These are phyloP conservation scores for Pueraria montana DNA, from an alignment of 306 rosid species.

Conservation along the genomic window DNA sequence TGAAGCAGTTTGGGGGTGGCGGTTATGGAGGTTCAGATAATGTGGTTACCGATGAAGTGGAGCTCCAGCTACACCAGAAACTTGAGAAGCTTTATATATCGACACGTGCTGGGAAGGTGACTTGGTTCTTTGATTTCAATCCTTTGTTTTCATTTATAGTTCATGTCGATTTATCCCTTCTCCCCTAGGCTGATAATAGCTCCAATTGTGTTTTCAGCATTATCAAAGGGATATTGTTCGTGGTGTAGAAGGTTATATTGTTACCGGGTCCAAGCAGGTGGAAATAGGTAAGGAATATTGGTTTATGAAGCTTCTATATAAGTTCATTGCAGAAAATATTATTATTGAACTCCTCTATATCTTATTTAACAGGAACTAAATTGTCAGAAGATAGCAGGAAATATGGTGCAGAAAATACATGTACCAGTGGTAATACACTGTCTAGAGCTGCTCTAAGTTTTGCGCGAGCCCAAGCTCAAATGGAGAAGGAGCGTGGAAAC, in stretches of 20 bases:
- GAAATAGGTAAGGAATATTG: constrained; percentile 76
- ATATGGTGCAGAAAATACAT: constrained; percentile 91
- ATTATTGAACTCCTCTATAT: constrained; percentile 42
- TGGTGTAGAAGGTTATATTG: constrained; percentile 93
- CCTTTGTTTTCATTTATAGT: constrained; percentile 29
- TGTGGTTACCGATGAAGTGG: constrained; percentile 77
- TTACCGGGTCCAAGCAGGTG: constrained; percentile 95
- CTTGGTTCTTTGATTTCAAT: constrained; percentile 39
- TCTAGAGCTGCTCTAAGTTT: constrained; percentile 78
- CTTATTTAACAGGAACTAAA: constrained; percentile 76
- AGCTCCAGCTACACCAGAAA: constrained; percentile 77
- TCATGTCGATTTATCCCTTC: not conserved
- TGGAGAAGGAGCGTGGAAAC: constrained; percentile 93
- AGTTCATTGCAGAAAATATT: constrained; percentile 17
- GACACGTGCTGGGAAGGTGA: constrained; percentile 95
- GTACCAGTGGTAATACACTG: constrained; percentile 85
- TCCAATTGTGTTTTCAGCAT: constrained; percentile 65
- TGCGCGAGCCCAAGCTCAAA: constrained; percentile 88
- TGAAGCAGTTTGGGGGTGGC: constrained; percentile 89
- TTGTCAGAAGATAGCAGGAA: constrained; percentile 96
- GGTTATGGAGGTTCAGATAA: constrained; percentile 92
- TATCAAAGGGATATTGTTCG: constrained; percentile 98
- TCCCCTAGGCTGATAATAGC: constrained; percentile 35
- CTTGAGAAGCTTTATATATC: constrained; percentile 95
- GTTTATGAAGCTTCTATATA: constrained; percentile 35